phyloP scores from a whole-genome alignment of 495 filamentous ascomycete species.

The Aspergillus bertholletiae region DNA sequence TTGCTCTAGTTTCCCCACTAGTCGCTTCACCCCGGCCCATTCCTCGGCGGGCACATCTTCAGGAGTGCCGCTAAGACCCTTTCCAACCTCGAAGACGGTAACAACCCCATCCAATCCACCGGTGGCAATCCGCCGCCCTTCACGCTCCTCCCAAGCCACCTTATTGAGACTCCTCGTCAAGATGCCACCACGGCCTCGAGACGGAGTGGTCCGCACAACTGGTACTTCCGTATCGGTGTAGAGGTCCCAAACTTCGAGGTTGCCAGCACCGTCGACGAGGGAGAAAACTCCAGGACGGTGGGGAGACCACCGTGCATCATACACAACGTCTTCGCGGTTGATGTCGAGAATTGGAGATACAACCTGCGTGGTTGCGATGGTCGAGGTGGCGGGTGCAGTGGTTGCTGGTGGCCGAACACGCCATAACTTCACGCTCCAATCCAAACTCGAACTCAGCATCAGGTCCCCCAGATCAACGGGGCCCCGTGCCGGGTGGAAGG shows the following conservation, averaged over 20 bases:
- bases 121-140: constrained; percentile 80
- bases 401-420: constrained; percentile 71
- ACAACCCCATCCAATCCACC: constrained; percentile 88
- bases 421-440: constrained; percentile 98
- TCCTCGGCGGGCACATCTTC: constrained; percentile 81
- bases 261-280: constrained; percentile 89
- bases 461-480: constrained; percentile 94
- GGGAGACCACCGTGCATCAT: constrained; percentile 92
- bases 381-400: constrained; percentile 40
- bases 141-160: constrained; percentile 85
- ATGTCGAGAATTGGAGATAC: constrained; percentile 80
- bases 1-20: constrained; percentile 65
- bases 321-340: constrained; percentile 89
- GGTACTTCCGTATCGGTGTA: constrained; percentile 90
- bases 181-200: constrained; percentile 45
- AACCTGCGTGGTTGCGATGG: constrained; percentile 33
- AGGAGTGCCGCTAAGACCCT: constrained; percentile 68
- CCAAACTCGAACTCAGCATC: constrained; percentile 77
- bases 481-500: constrained; percentile 90
- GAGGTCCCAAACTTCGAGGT: constrained; percentile 92
- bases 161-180: constrained; percentile 84
- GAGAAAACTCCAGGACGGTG: constrained; percentile 90
- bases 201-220: constrained; percentile 69
- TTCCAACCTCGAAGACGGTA: constrained; percentile 90
- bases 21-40: constrained; percentile 85